Percentiles rank a stretch among this genome's conserved stretches.
Conservation (phyloP, 257 asterid genomes). For the Nicotiana paniculata region DNA sequence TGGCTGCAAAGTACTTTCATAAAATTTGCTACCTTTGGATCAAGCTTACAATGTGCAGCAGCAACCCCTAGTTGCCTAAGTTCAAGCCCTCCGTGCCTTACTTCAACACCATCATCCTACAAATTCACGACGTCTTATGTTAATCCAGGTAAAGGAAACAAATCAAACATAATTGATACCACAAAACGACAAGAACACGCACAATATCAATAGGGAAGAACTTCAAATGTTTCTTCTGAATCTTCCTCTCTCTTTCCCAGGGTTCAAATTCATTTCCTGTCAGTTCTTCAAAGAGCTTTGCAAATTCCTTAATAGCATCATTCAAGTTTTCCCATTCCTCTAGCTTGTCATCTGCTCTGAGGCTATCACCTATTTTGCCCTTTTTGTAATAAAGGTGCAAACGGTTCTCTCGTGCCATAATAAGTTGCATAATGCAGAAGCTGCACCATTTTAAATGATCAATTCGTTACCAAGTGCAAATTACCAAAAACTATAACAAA, state of each 20-base stretch:
- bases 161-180: background rate
- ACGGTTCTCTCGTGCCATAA: constrained; percentile 43
- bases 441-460: constrained; percentile 22
- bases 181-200: background rate
- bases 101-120: constrained; percentile 87
- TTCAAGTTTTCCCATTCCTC: constrained; percentile 48
- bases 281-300: constrained; percentile 42
- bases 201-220: constrained; percentile 70
- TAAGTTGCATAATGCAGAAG: constrained; percentile 55
- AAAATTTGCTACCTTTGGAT: constrained; percentile 62
- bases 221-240: constrained; percentile 44
- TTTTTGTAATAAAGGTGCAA: constrained; percentile 62
- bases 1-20: constrained; percentile 77
- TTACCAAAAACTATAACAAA: background rate
- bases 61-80: constrained; percentile 72
- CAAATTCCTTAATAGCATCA: constrained; percentile 49
- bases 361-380: constrained; percentile 53
- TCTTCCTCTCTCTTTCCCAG: constrained; percentile 72
- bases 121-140: background rate
- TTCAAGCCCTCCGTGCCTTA: constrained; percentile 72
- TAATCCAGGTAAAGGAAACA: background rate
- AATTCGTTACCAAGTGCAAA: background rate
- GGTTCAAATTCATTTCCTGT: constrained; percentile 64
- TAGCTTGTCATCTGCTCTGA: constrained; percentile 40
- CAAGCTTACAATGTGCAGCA: constrained; percentile 65